Evolutionary conservation across 345 rosid species (phyloP).

Genomic region (Adansonia digitata): DNA sequence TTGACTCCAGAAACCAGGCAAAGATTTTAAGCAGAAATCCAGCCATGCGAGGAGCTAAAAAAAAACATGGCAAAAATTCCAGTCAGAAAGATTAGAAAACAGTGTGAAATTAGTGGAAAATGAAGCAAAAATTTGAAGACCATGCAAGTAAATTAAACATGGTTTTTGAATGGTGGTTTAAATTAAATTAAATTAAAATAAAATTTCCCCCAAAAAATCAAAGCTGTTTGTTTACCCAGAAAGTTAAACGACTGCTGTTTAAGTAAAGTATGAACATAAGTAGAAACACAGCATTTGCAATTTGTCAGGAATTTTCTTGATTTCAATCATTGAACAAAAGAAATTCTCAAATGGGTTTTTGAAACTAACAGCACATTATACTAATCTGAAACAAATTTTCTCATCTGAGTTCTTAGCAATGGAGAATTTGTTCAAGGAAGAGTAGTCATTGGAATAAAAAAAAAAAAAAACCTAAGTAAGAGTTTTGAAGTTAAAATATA

Average conservation of each 20-base stretch:
- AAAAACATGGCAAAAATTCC: background rate
- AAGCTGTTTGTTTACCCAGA: background rate
- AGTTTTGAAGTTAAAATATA: background rate
- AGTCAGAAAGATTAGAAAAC: background rate
- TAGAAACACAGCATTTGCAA: background rate
- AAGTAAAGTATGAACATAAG: background rate
- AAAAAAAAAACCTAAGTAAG: background rate
- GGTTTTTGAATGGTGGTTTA: background rate
- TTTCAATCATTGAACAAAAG: background rate
- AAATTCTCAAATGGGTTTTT: background rate
- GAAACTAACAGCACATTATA: background rate
- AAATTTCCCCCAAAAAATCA: background rate
- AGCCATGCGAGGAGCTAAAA: conserved; percentile 65
- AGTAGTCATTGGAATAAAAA: background rate
- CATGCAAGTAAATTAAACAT: background rate
- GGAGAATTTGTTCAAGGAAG: background rate
- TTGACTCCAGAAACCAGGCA: conserved; percentile 55
- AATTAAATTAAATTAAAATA: too few species aligned
- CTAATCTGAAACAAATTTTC: background rate
- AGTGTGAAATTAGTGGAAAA: background rate
- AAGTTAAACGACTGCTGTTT: background rate
- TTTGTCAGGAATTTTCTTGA: background rate
- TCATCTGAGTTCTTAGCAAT: background rate
- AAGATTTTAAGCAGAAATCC: conserved; percentile 55
- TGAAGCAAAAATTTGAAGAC: background rate